Base-by-base conservation (phyloP, 352 stramenopile species). In the Halophytophthora polymorphica region DNA sequence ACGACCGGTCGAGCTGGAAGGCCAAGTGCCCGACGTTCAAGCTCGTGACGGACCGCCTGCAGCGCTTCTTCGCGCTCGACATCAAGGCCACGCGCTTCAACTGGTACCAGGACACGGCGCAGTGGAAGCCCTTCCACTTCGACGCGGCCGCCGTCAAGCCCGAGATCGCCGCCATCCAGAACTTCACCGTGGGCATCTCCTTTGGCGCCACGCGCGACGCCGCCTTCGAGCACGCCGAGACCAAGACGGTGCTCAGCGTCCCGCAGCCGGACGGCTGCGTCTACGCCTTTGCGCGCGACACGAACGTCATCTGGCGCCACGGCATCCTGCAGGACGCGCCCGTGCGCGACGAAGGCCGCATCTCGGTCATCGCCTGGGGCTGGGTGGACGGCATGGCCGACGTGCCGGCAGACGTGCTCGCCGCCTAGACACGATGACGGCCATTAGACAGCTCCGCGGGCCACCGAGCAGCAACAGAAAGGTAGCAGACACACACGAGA, bases 41-140 rank as follows among this genome's bases (percentile, higher is more conserved):
- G 50, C 56, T 95, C 40, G 68, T 96, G 53, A 79, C 80, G 59
- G 69, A 92, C 56, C 68, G 80, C 15, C 43, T 98, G 25, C 83
- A 84, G 56, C 51, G 80, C 10, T 98, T 97, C 52, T 98, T 98
- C 71, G 62, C 69, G 12, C 73, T 98, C 44, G 64, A 83, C 29
- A 86, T 84, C 39, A 85, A 95, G 48, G 88, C 90, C n/a, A 97
- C 88, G 46, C 81, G 93, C 38, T 98, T 98, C 58, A 98, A 98
- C 71, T 98, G 91, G 91, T 98, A 98, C 75, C 81, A 88, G 47
- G 90, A 97, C 73, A 88, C 76, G 44, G 87, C 71, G 3, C 85
- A 97, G 73, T 98, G 93, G 90, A 97, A 97, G 60, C 88, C 88
- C 23, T 96, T 96, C 68, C 88, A 97, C 70, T 95, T 96, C 57